Base-by-base conservation (phyloP, 805 yeast species). In the Yarrowia keelungensis region DNA sequence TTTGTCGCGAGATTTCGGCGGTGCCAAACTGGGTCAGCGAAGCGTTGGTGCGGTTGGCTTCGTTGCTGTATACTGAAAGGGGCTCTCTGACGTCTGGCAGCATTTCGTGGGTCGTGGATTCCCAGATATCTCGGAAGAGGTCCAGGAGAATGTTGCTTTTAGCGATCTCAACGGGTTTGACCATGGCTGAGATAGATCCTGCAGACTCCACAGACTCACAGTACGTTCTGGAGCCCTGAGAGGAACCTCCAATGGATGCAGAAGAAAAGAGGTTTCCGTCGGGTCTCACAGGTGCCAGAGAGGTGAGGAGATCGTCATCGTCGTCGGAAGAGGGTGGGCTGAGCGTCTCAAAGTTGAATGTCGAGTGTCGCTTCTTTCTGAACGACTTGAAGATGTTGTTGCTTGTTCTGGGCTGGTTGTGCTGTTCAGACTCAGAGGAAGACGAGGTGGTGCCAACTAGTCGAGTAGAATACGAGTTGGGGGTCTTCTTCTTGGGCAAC, bases 351-450 rank as follows among this genome's bases (percentile, higher is more conserved):
- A 36, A 19, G 39, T 51, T 51, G 43, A 51, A 50, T 3, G 56
- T 51, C 16, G 58, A 51, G 22, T 51, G 58, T 36, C 58, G 58
- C 43, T 51, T 51, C 12, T 54, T 54, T 14, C 61, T 46, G 46
- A 54, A 54, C 16, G 61, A 54, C 15, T 54, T 54, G 46, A 54
- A 54, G 7, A 54, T 54, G 61, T 54, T 54, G 46, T 39, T 51
- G 43, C 58, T 51, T 32, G 58, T 51, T 51, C 16, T 54, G 2
- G 61, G 32, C 43, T 49, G 38, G 4, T 12, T 22, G 9, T 51
- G 58, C 58, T 38, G 61, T 9, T 54, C 61, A 7, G 45, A 15
- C 10, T 22, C 61, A 4, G 61, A 54, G 2, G 61, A 39, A 14
- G 61, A 39, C 3, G 61, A 54, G 1, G 10, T 22, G n/a, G 46